Base-by-base conservation (phyloP, 257 asterid species). In the Gardenia jasminoides region DNA sequence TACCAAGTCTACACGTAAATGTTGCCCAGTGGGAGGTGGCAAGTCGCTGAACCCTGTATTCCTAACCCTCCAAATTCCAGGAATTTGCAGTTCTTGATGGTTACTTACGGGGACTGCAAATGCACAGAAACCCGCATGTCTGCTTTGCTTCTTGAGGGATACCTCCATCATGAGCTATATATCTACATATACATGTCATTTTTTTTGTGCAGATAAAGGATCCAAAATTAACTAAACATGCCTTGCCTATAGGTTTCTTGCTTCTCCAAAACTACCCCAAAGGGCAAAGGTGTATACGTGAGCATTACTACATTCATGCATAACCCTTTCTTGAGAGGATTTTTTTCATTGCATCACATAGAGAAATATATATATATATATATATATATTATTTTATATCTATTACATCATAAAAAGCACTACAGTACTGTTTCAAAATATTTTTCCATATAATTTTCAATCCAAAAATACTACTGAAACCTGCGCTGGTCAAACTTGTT, bases 1-100 rank as follows among this genome's bases (percentile, higher is more conserved):
- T 83, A 28, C 81, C 22, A 74, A 80, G 67, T 76, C 81, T 78
- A 74, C 85, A 82, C 87, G 85, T 59, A 80, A 36, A 85, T 81
- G 76, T 44, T 48, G 56, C 41, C 58, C 76, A 62, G 78, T 76
- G 72, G 74, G 83, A 74, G 85, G 84, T 82, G 82, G 72, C 85
- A 84, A 82, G 79, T 79, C 81, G 85, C 85, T 81, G 46, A 81
- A 61, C 76, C 22, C 75, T 26, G 2, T 20, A 71, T 71, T 47
- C 43, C 43, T 71, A 71, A 46, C 75, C 43, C 61, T 26, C 26
- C 62, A 72, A 72, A 72, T 26, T 46, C 48, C 20, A 47, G 17
- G 5, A 44, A 28, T 70, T 72, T 47, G 46, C 19, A 31, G n/a
- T 44, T 72, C 26, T 39, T 8, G 24, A 70, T 44, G 13, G 75